Evolutionary conservation across 2,329 filamentous ascomycete genomes (phyloP).

Genomic region (Venturia effusa): DNA sequence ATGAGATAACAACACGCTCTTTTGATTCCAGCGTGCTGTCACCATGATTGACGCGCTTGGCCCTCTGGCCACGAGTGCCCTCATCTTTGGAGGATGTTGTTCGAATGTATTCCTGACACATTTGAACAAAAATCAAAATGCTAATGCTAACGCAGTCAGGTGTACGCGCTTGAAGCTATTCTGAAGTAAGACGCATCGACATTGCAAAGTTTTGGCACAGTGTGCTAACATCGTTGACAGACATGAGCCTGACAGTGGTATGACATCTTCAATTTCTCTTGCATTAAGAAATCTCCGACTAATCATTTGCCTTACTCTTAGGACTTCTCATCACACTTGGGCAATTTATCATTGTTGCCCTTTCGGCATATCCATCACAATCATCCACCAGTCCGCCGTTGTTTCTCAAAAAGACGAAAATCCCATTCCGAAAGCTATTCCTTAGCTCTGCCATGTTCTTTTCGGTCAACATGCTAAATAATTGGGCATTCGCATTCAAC

Average conservation of each 20-base stretch:
- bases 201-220: constrained; percentile 8
- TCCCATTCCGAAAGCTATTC: constrained; percentile 76
- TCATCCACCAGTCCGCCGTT: constrained; percentile 47
- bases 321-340: constrained; percentile 51
- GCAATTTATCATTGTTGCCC: constrained; percentile 51
- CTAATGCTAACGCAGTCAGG: constrained; percentile 36
- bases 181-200: constrained; percentile 58
- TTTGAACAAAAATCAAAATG: background rate
- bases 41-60: constrained; percentile 21
- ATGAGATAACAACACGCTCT: constrained; percentile 2
- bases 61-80: constrained; percentile 50
- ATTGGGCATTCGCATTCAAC: constrained; percentile 92
- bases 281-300: background rate
- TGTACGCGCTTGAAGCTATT: constrained; percentile 93
- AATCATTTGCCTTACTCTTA: constrained; percentile 22
- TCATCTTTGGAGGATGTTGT: constrained; percentile 95
- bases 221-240: constrained; percentile 35
- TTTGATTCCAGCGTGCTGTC: background rate
- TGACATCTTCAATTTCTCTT: background rate
- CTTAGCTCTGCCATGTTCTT: constrained; percentile 88
- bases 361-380: constrained; percentile 39
- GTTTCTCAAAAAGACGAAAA: constrained; percentile 64
- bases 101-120: constrained; percentile 61
- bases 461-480: constrained; percentile 89
- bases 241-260: constrained; percentile 75